Evolutionary conservation across 2,329 filamentous ascomycete species (phyloP).

Genomic region (Spiromastix sp.): DNA sequence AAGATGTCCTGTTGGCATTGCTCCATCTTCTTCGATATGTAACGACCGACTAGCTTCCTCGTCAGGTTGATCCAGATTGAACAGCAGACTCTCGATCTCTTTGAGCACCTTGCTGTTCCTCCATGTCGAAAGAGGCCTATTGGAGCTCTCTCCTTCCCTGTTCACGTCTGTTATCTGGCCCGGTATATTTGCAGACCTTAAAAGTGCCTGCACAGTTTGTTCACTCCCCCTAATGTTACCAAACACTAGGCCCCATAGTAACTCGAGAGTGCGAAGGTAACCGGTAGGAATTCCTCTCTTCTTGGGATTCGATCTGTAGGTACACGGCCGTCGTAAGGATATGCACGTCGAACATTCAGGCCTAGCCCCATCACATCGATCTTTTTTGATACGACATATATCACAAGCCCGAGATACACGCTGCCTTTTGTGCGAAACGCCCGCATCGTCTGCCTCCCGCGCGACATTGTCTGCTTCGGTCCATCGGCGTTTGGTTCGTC

Average conservation of each 20-base stretch:
- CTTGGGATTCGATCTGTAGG: background rate
- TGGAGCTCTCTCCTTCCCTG: slow-evolving; percentile 37
- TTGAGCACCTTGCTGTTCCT: slow-evolving; percentile 51
- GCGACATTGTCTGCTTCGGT: background rate
- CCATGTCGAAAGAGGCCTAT: slow-evolving; percentile 53
- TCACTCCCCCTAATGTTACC: slow-evolving; percentile 51
- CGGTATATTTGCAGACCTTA: slow-evolving; percentile 37
- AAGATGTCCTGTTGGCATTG: slow-evolving; percentile 21
- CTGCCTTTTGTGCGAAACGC: background rate
- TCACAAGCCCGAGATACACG: background rate
- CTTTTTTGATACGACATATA: background rate
- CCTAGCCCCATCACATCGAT: background rate
- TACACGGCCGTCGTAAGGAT: background rate
- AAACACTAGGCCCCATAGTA: slow-evolving; percentile 37
- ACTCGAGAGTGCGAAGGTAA: background rate
- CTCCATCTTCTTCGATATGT: slow-evolving; percentile 21
- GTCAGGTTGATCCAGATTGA: slow-evolving; percentile 27
- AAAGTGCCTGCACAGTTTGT: slow-evolving; percentile 43
- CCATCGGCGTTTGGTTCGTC: background rate
- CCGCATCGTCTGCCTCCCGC: background rate
- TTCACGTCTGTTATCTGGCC: slow-evolving; percentile 25
- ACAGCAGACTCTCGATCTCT: slow-evolving; percentile 53
- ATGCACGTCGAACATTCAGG: background rate
- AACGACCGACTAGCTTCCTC: slow-evolving; percentile 28
- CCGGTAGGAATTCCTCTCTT: background rate